Conservation (phyloP, 108 stramenopile species). For the Nitzschia sp. region DNA sequence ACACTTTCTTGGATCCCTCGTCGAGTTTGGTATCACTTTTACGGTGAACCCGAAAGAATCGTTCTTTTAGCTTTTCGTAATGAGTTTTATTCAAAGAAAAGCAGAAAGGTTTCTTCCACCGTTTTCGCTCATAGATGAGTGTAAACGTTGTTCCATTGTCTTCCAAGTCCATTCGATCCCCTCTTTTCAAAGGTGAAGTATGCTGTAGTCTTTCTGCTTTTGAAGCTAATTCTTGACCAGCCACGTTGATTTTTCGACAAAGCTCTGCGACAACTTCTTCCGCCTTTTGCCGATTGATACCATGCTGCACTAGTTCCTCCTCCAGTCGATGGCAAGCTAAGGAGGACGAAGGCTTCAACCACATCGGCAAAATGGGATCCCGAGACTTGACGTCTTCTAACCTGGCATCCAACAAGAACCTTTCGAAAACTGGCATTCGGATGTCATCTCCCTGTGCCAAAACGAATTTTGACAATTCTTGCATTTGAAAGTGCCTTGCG, state of each 20-base stretch:
- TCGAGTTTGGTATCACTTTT: conserved; percentile 2
- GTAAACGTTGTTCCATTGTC: conserved; percentile 33
- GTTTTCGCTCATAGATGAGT: conserved; percentile 46
- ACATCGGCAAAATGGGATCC: conserved; percentile 50
- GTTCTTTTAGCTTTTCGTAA: conserved; percentile 53
- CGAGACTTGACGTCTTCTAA: conserved; percentile 47
- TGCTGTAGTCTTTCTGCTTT: conserved; percentile 16
- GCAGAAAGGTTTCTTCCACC: conserved; percentile 65
- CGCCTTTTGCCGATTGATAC: conserved; percentile 17
- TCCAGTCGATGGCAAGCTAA: conserved; percentile 36
- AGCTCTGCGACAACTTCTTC: conserved; percentile 35
- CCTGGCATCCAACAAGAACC: conserved; percentile 75
- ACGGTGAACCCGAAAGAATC: conserved; percentile 49
- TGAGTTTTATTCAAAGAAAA: conserved; percentile 57
- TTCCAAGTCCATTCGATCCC: conserved; percentile 47
- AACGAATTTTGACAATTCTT: conserved; percentile 54
- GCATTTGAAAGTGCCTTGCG: conserved; percentile 58
- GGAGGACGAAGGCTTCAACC: conserved; percentile 8
- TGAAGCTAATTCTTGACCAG: conserved; percentile 27
- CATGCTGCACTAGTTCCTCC: conserved; percentile 21
- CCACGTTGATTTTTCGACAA: conserved; percentile 33
- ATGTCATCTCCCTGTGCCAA: conserved; percentile 41
- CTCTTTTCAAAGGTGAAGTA: conserved; percentile 40
- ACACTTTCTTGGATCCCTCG: not conserved
- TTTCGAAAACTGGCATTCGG: conserved; percentile 76